Percentiles rank a stretch among this genome's conserved stretches.
Conservation (phyloP, 257 asterid species). For the Solanum neorickii region DNA sequence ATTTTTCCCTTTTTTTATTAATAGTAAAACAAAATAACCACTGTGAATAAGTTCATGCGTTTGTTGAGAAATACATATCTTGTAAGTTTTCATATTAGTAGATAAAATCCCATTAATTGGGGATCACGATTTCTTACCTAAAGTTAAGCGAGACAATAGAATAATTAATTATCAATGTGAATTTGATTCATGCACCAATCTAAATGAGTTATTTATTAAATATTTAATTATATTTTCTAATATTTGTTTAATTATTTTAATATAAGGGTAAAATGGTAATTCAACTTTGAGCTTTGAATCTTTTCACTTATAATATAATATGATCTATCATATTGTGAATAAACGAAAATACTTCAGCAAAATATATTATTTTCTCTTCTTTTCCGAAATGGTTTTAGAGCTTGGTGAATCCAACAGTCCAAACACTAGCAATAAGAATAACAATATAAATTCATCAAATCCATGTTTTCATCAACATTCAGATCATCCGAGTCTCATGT, state of each 20-base stretch:
- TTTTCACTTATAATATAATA: too few relatives aligned
- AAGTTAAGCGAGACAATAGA: too few relatives aligned
- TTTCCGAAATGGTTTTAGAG: neutral
- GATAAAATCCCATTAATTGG: neutral
- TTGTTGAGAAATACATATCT: neutral
- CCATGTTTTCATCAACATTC: neutral
- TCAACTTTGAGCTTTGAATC: too few relatives aligned
- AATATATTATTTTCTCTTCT: neutral
- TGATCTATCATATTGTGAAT: neutral
- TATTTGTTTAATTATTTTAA: too few relatives aligned
- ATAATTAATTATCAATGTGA: too few relatives aligned
- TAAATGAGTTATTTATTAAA: too few relatives aligned
- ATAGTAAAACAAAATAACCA: too few relatives aligned
- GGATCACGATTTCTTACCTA: neutral
- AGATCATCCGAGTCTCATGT: neutral
- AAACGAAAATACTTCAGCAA: neutral
- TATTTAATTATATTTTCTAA: too few relatives aligned
- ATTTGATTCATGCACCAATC: too few relatives aligned
- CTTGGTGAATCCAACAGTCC: neutral
- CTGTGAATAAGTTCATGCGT: too few relatives aligned
- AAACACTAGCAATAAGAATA: neutral
- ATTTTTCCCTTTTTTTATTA: too few relatives aligned
- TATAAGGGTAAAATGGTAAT: too few relatives aligned
- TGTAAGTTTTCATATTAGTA: neutral
- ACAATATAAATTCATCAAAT: neutral